phyloP scores from a whole-genome alignment of 2,329 filamentous ascomycete genomes.

The Hysterium pulicare region DNA sequence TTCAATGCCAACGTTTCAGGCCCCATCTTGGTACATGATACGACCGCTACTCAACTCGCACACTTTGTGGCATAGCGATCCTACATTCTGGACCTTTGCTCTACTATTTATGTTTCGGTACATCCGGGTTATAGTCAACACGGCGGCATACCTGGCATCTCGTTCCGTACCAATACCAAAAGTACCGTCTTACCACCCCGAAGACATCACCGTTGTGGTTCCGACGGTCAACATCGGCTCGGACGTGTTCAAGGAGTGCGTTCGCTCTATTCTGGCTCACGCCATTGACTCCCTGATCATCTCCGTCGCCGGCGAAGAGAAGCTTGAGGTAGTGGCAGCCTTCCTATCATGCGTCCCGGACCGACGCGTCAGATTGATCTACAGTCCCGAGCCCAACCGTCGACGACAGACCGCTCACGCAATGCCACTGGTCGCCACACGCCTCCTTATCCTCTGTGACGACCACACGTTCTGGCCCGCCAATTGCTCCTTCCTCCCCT shows the following conservation, averaged over 20 bases:
- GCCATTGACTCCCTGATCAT: slow-evolving; percentile 45
- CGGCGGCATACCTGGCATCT: slow-evolving; percentile 42
- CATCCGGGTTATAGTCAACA: slow-evolving; percentile 44
- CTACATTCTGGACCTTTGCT: no score
- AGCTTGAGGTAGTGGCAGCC: slow-evolving; percentile 17
- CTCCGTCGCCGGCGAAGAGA: slow-evolving; percentile 37
- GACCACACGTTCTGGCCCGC: slow-evolving; percentile 54
- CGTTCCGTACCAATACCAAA: slow-evolving; percentile 24
- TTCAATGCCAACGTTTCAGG: no score
- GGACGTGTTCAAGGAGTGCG: slow-evolving; percentile 41
- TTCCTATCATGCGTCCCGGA: slow-evolving; percentile 37
- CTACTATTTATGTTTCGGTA: slow-evolving; percentile 47
- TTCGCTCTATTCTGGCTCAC: slow-evolving; percentile 42
- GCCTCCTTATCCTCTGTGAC: slow-evolving; percentile 48
- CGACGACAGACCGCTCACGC: slow-evolving; percentile 47
- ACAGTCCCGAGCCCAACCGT: slow-evolving; percentile 40
- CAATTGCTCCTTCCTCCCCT: slow-evolving; percentile 35
- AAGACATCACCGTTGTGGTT: slow-evolving; percentile 51
- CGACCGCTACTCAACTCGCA: no score
- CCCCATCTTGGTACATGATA: no score
- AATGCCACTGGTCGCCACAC: slow-evolving; percentile 36
- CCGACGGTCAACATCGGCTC: slow-evolving; percentile 49
- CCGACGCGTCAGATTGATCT: slow-evolving; percentile 15
- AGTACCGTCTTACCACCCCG: slow-evolving; percentile 28
- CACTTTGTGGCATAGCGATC: no score